Percentiles rank a stretch among this genome's conserved stretches.
phyloP scores from a whole-genome alignment of 108 stramenopile species.

The Skeletonema costatum region DNA sequence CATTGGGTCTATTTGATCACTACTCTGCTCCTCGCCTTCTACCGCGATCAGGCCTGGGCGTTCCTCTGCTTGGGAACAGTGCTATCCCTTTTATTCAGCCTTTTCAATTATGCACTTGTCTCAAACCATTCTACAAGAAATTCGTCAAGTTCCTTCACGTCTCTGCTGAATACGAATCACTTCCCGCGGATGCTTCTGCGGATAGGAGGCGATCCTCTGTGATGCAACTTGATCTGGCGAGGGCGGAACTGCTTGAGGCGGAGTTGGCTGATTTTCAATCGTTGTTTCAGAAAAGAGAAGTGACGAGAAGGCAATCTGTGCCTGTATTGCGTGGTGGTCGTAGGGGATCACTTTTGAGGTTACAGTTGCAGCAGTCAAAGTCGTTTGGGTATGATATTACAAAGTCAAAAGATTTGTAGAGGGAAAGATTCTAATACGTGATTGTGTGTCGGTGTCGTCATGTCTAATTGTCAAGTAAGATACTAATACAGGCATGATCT shows the following conservation, averaged over 20 bases:
- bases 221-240: not conserved
- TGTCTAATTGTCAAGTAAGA: no score
- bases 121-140: slow-evolving; percentile 28
- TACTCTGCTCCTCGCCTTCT: slow-evolving; percentile 8
- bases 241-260: not conserved
- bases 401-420: not conserved
- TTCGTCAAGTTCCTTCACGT: slow-evolving; percentile 27
- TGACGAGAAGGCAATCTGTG: not conserved
- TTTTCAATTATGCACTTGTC: slow-evolving; percentile 12
- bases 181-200: slow-evolving; percentile 5
- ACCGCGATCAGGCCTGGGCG: slow-evolving; percentile 21
- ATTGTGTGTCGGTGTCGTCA: no score
- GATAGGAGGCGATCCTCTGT: slow-evolving; percentile 10
- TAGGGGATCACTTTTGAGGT: not conserved
- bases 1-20: slow-evolving; percentile 20
- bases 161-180: slow-evolving; percentile 26
- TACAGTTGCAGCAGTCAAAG: slow-evolving; percentile 1
- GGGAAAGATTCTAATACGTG: no score
- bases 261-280: not conserved
- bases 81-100: slow-evolving; percentile 1
- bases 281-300: not conserved
- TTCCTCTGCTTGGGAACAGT: slow-evolving; percentile 15
- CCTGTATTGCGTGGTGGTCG: not conserved
- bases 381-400: slow-evolving; percentile 2
- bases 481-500: no score